A percentile compares a stretch with the other conserved stretches of the same genome.
These are phyloP conservation scores for Beauveria sp. DNA, from an alignment of 2,329 filamentous ascomycete species.

Conservation along the genomic window DNA sequence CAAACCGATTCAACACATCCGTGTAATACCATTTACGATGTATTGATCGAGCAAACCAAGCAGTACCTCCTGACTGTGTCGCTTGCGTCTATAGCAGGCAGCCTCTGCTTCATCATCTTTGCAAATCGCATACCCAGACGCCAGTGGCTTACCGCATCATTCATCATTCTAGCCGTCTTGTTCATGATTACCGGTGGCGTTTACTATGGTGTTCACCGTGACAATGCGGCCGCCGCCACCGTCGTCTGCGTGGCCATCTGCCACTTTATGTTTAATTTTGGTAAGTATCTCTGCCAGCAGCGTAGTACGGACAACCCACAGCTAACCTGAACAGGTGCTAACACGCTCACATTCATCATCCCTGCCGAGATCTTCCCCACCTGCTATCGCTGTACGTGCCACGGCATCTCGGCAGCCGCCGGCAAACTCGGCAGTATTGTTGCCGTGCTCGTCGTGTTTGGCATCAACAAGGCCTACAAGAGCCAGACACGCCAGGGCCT, in stretches of 20 bases:
- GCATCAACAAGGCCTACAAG: constrained; percentile 38
- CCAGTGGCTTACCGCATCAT: constrained; percentile 42
- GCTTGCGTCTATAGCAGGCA: constrained; percentile 42
- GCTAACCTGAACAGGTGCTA: constrained; percentile 36
- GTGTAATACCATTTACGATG: constrained; percentile 45
- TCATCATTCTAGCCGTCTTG: constrained; percentile 36
- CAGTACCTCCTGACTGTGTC: constrained; percentile 46
- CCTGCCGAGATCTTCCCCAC: constrained; percentile 60
- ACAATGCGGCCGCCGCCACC: constrained; percentile 34
- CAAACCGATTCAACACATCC: constrained; percentile 40
- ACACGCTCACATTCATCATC: constrained; percentile 56
- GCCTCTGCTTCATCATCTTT: constrained; percentile 39
- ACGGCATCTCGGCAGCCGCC: constrained; percentile 53
- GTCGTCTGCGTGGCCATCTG: constrained; percentile 44
- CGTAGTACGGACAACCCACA: too few relatives aligned
- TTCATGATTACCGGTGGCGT: constrained; percentile 43
- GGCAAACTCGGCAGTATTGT: constrained; percentile 52
- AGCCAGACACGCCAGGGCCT: constrained; percentile 37
- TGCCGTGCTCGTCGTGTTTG: constrained; percentile 42
- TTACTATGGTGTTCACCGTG: constrained; percentile 39
- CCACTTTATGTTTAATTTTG: constrained; percentile 49
- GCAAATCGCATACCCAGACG: constrained; percentile 41
- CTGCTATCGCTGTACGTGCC: constrained; percentile 53
- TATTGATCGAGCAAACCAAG: constrained; percentile 43
- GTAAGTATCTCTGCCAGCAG: constrained; percentile 21